Base-by-base conservation (phyloP, 1,139 yeast genomes). In the Yamadazyma kanchanaburiensis region DNA sequence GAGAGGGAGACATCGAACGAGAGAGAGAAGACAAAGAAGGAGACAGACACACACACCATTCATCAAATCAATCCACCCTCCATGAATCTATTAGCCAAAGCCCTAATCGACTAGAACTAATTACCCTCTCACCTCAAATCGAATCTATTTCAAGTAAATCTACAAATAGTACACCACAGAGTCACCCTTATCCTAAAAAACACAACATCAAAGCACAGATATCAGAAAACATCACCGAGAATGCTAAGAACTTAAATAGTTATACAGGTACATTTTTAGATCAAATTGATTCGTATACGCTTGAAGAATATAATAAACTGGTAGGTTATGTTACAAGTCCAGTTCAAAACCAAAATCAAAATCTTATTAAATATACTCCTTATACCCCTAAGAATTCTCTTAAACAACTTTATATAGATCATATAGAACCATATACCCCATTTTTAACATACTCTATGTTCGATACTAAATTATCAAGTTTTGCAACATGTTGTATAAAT, bases 351-450 rank as follows among this genome's bases (percentile, higher is more conserved):
- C 20, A 8, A 10, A 18, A 18, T 18, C 10, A 8, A 10, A 18
- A 18, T 18, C 10, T 18, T 7, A 18, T 18, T 18, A 10, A 10
- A 18, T 18, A 18, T 10, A 8, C 20, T 7, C 20, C 20, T 18
- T 25, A 11, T 18, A 17, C 10, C 12, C 10, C 18, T 15, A 20
- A 5, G 6, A 10, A 20, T 10, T 14, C 32, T 4, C 21, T 32
- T 21, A 28, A 33, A 20, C 35, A 33, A 13, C 28, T 44, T 4
- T 49, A 48, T 25, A 23, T 33, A 16, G 25, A 39, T 15, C 35
- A 38, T 19, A 36, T 50, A 6, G 49, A 49, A 26, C 48, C 49
- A 1, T 47, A 43, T 26, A 49, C 53, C 0, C 53, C 55, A 4
- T 50, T 49, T 29, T 14, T 50, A 4, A 17, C 37, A 4, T 37